phyloP scores from a whole-genome alignment of 768 basidiomycete genomes.

The Boletus reticuloceps region DNA sequence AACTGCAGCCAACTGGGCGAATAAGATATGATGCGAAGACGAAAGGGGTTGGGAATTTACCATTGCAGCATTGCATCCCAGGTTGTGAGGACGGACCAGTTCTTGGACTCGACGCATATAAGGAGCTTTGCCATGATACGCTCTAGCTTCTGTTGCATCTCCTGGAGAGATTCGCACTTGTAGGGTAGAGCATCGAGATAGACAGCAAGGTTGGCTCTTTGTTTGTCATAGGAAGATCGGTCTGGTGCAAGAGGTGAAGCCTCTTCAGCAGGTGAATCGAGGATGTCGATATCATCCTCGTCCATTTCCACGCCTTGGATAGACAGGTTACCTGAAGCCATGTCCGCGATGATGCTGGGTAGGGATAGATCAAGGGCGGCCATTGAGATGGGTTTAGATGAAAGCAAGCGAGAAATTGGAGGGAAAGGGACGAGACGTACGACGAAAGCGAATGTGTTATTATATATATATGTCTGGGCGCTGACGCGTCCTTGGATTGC shows the following conservation, averaged over 20 bases:
- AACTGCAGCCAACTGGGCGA: conserved; percentile 69
- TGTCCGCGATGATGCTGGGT: conserved; percentile 25
- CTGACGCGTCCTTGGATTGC: conserved; percentile 31
- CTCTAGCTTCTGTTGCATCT: conserved; percentile 71
- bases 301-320: conserved; percentile 45
- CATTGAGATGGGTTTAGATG: conserved; percentile 23
- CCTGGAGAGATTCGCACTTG: conserved; percentile 63
- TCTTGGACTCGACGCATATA: conserved; percentile 69
- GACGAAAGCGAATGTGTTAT: conserved; percentile 1
- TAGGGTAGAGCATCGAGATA: conserved; percentile 73
- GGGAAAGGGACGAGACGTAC: conserved; percentile 26
- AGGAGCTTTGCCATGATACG: conserved; percentile 65
- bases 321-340: conserved; percentile 22
- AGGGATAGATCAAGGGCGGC: conserved; percentile 17
- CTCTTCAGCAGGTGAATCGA: conserved; percentile 40
- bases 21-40: conserved; percentile 4
- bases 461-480: conserved; percentile 17
- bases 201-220: conserved; percentile 57
- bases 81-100: conserved; percentile 69
- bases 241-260: conserved; percentile 19
- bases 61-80: conserved; percentile 84
- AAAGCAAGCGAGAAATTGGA: conserved; percentile 13
- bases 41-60: conserved; percentile 35
- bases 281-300: conserved; percentile 51
- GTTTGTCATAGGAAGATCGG: conserved; percentile 50